phyloP scores from a whole-genome alignment of 2,329 filamentous ascomycete genomes.

The Coniochaeta prunicola region DNA sequence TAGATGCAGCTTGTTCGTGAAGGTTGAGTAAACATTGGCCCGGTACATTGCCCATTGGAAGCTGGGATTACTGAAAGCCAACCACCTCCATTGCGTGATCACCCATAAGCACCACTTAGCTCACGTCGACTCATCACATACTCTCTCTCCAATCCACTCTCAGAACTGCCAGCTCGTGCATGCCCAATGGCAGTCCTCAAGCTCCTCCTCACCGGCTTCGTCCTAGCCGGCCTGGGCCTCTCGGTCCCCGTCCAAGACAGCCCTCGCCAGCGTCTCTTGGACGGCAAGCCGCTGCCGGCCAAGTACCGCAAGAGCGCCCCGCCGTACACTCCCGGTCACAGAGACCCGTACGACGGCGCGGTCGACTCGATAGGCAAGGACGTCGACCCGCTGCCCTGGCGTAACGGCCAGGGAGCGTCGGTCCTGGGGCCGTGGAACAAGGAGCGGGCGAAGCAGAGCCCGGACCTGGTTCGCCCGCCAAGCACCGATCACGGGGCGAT shows the following conservation, averaged over 20 bases:
- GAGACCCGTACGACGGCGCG: slow-evolving; percentile 55
- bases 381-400: slow-evolving; percentile 58
- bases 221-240: slow-evolving; percentile 13
- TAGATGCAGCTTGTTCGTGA: not conserved
- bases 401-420: slow-evolving; percentile 56
- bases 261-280: slow-evolving; percentile 46
- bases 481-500: slow-evolving; percentile 66
- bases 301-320: slow-evolving; percentile 16
- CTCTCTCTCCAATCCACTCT: not conserved
- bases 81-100: not conserved
- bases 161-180: not conserved
- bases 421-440: slow-evolving; percentile 65
- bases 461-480: slow-evolving; percentile 64
- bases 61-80: not conserved
- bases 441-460: slow-evolving; percentile 60
- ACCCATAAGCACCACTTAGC: no score
- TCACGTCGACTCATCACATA: not conserved
- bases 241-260: slow-evolving; percentile 36
- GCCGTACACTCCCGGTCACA: slow-evolving; percentile 53
- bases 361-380: slow-evolving; percentile 53
- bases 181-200: not conserved
- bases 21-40: not conserved
- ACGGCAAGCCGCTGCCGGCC: slow-evolving; percentile 23
- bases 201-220: slow-evolving; percentile 11
- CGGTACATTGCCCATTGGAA: no score